These are phyloP conservation scores for Blastobotrys petasosporus DNA, from an alignment of 1,139 yeast genomes.

Conservation along the genomic window DNA sequence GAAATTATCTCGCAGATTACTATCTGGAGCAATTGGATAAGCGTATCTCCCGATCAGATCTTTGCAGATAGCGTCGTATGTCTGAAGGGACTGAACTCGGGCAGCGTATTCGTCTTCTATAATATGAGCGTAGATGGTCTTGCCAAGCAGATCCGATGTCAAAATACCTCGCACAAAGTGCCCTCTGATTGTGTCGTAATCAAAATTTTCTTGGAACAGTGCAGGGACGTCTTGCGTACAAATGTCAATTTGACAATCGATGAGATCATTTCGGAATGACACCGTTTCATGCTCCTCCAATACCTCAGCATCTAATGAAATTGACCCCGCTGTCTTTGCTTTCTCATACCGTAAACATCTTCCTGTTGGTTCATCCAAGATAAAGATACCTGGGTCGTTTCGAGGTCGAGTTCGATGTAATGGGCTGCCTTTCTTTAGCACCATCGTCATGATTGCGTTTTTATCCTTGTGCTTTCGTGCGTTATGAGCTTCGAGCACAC, in stretches of 20 bases:
- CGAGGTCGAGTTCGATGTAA: conserved; percentile 66
- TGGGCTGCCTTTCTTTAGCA: conserved; percentile 79
- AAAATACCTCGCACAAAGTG: conserved; percentile 91
- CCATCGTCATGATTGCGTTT: conserved; percentile 92
- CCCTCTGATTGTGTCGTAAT: conserved; percentile 75
- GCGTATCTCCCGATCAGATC: conserved; percentile 89
- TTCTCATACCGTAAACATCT: conserved; percentile 81
- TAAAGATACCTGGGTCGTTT: conserved; percentile 75
- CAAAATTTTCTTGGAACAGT: conserved; percentile 91
- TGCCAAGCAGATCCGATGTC: conserved; percentile 83
- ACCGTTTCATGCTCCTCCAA: conserved; percentile 75
- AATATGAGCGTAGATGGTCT: conserved; percentile 83
- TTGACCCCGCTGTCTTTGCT: conserved; percentile 30
- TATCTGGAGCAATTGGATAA: conserved; percentile 86
- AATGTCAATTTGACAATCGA: conserved; percentile 93
- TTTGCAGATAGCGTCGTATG: conserved; percentile 87
- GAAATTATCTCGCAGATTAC: conserved; percentile 65
- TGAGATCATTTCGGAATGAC: conserved; percentile 78
- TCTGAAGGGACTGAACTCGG: conserved; percentile 88
- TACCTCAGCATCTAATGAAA: conserved; percentile 77
- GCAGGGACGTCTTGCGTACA: conserved; percentile 95
- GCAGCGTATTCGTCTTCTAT: conserved; percentile 78
- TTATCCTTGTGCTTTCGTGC: conserved; percentile 65
- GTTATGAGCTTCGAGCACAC: conserved; percentile 68
- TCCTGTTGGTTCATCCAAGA: conserved; percentile 64